Evolutionary conservation across 768 basidiomycete species (phyloP), one percentile per base, ranked within the genome.

Genomic region (Termitomyces sp.): DNA sequence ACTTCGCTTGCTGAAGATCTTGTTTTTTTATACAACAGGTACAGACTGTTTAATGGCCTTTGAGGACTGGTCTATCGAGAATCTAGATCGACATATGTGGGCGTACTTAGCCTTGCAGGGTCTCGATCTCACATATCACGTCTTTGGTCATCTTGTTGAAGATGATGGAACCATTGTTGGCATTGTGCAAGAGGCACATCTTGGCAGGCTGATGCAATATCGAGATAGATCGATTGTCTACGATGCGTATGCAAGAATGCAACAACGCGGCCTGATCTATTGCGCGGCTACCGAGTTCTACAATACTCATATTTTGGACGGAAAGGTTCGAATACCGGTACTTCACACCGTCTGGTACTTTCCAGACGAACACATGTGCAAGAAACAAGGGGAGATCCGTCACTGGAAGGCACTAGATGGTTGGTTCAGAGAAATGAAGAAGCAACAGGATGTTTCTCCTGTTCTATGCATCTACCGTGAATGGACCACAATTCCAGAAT

Each of bases 171-270:
- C 65, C 3, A 53, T 75, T n/a, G 62, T 71, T 19, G 75, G 74
- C 9, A 52, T 74, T 11, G 67, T 74, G 1, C 65, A 63, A n/a
- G 74, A 76, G 51, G 67, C 74, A n/a, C 67, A 73, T 19, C 55
- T 60, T 44, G 73, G 73, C 49, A 63, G 74, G 48, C 53, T 67
- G 35, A 59, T 72, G 11, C 56, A 66, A 40, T 59, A 56, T 35
- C 54, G 64, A 19, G 75, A 76, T 56, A 61, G 66, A 21, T 45
- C 62, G 4, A 60, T 68, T 8, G 62, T 77, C 9, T 73, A 73
- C 38, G 64, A 65, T 3, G 69, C 72, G 3, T 62, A 73, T 19
- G 51, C 68, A 12, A 63, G 59, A 51, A 57, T 75, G 10, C 66
- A 73, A 56, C 62, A 63, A 40, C 62, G 56, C 10, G 66, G 63